These are phyloP conservation scores for Clavulina sp. DNA, from an alignment of 768 basidiomycete genomes.

Conservation along the genomic window DNA sequence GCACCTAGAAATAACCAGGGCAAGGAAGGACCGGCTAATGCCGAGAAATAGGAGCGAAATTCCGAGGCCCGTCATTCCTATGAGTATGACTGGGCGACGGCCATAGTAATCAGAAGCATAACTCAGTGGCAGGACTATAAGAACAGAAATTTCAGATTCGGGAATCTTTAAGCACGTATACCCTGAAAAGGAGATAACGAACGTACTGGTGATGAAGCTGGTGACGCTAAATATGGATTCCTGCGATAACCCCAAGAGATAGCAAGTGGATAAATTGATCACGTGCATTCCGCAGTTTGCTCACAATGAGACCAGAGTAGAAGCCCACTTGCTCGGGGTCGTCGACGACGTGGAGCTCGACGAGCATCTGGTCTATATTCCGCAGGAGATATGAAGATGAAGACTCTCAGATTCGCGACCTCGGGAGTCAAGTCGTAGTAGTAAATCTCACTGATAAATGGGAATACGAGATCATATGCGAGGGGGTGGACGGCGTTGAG, in stretches of 20 bases:
- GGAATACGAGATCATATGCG: conserved; percentile 8
- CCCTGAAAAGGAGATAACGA: neutral
- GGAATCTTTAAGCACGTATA: neutral
- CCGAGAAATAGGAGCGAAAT: conserved; percentile 12
- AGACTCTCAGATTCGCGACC: neutral
- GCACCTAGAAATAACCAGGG: conserved; percentile 8
- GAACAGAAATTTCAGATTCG: neutral
- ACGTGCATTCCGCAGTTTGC: neutral
- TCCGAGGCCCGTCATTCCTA: conserved; percentile 10
- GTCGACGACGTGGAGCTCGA: conserved; percentile 12
- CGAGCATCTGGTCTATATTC: conserved; percentile 11
- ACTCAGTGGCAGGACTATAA: neutral
- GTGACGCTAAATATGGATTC: neutral
- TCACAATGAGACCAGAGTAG: conserved; percentile 13
- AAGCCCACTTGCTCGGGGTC: conserved; percentile 14
- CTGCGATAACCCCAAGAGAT: too few relatives aligned
- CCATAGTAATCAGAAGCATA: conserved; percentile 12
- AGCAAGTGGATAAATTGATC: neutral
- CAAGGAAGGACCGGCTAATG: conserved; percentile 10
- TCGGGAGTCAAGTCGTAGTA: neutral
- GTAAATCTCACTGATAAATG: conserved; percentile 1
- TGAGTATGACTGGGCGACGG: conserved; percentile 13
- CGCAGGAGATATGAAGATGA: too few relatives aligned
- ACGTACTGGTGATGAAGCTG: neutral
- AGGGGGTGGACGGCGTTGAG: conserved; percentile 7